Evolutionary conservation across 2,329 filamentous ascomycete species (phyloP).

Genomic region (Elsinoe arachidis): DNA sequence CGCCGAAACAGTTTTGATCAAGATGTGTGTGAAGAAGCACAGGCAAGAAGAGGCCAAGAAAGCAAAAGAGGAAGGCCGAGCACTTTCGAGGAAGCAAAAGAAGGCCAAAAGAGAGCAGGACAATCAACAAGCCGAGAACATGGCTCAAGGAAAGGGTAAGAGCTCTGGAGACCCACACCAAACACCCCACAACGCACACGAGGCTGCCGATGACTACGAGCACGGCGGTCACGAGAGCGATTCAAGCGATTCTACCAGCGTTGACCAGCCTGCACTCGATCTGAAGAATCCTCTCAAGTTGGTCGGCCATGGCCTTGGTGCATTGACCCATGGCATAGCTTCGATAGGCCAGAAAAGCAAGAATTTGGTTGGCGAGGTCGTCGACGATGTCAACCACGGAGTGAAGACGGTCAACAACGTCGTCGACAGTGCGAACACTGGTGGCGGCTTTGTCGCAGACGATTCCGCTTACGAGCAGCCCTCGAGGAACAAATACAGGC

Average conservation of each 20-base stretch:
- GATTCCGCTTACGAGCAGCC: background rate
- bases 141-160: conserved; percentile 24
- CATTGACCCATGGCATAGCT: conserved; percentile 39
- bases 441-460: conserved; percentile 13
- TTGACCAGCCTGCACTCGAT: conserved; percentile 22
- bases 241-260: conserved; percentile 4
- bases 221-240: conserved; percentile 10
- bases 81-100: conserved; percentile 44
- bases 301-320: conserved; percentile 37
- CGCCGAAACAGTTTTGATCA: conserved; percentile 72
- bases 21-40: conserved; percentile 68
- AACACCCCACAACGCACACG: conserved; percentile 23
- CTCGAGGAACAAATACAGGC: background rate
- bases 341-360: conserved; percentile 42
- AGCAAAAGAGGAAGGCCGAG: conserved; percentile 38
- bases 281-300: conserved; percentile 26
- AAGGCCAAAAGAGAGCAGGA: conserved; percentile 42
- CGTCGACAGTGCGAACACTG: conserved; percentile 16
- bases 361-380: conserved; percentile 30
- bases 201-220: conserved; percentile 23
- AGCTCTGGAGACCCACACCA: conserved; percentile 26
- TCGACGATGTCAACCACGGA: conserved; percentile 35
- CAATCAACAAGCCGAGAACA: conserved; percentile 27
- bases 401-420: conserved; percentile 29
- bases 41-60: conserved; percentile 56